Base-by-base conservation (phyloP, 2,329 filamentous ascomycete species). In the Clathrospora elynae region DNA sequence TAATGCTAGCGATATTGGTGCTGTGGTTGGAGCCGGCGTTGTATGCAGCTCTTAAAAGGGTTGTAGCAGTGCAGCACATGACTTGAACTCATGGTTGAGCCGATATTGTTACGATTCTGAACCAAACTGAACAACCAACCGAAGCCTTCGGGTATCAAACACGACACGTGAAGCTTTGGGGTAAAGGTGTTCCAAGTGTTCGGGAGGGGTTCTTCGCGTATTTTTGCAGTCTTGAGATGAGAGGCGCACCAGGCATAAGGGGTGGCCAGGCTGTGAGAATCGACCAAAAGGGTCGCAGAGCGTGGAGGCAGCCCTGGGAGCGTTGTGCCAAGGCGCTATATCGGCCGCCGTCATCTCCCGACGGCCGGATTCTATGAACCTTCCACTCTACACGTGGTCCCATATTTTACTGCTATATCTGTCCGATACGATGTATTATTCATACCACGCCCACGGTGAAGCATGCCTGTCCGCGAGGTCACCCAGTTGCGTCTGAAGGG, bases 391-490 rank as follows among this genome's bases (percentile, higher is more conserved):
- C 30, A 25, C 33, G 29, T 36, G 42, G 23, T 34, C 24, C 33
- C 22, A 38, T 42, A 18, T 12, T 47, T 25, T 53, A 49, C 34
- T 55, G 22, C 57, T 62, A 64, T 60, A 63, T 55, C 51, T 51
- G 51, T 53, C 34, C 46, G 38, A 58, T 56, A 62, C 59, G 53
- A 59, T 46, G 36, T 41, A 23, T 44, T 44, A 18, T 51, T 34
- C 24, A 53, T 38, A 42, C 42, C 45, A 46, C 42, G 29, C 31
- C 28, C 39, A 31, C 38, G 9, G 36, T 53, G 30, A 34, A 52
- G 22, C 46, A 65, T 66, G 64, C 46, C 58, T 23, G 54, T 63
- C 17, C 49, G 64, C 35, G 59, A 67, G 37, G 48, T 61, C 17
- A 63, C 57, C 32, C 59, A 63, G 45, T 51, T 68, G 13, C 57